phyloP scores from a whole-genome alignment of 192 early-diverging fungal species.

The Paraglomus occultum region DNA sequence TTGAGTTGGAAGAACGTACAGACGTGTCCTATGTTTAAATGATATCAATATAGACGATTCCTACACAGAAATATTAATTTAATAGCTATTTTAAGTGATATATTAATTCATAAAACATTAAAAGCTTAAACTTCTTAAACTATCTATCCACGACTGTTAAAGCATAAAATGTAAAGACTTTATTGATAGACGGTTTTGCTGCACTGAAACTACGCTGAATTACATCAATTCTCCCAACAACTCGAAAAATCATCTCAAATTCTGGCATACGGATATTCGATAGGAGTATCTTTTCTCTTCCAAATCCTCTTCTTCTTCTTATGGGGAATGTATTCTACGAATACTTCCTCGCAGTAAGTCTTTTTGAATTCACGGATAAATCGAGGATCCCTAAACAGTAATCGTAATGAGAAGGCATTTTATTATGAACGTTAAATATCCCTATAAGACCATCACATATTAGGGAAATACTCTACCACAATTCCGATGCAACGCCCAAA shows the following conservation, averaged over 20 bases:
- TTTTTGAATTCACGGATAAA: conserved; percentile 88
- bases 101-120: no score
- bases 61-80: no score
- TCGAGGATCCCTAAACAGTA: conserved; percentile 70
- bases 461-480: conserved; percentile 58
- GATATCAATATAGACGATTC: no score
- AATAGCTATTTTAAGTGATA: no score
- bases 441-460: no score
- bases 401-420: neutral
- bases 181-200: no score
- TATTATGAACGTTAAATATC: neutral
- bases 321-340: conserved; percentile 69
- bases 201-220: no score
- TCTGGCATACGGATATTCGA: conserved; percentile 59
- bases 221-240: neutral
- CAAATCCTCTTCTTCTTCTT: conserved; percentile 83
- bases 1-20: no score
- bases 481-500: conserved; percentile 84
- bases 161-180: no score
- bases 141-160: no score
- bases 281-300: conserved; percentile 70
- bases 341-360: conserved; percentile 73
- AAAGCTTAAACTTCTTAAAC: no score
- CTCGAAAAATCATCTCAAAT: neutral
- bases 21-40: no score